Evolutionary conservation across 1,284 basidiomycete genomes (phyloP), one percentile per base, ranked within the genome.

Genomic region (Fomitopsis pinicola): DNA sequence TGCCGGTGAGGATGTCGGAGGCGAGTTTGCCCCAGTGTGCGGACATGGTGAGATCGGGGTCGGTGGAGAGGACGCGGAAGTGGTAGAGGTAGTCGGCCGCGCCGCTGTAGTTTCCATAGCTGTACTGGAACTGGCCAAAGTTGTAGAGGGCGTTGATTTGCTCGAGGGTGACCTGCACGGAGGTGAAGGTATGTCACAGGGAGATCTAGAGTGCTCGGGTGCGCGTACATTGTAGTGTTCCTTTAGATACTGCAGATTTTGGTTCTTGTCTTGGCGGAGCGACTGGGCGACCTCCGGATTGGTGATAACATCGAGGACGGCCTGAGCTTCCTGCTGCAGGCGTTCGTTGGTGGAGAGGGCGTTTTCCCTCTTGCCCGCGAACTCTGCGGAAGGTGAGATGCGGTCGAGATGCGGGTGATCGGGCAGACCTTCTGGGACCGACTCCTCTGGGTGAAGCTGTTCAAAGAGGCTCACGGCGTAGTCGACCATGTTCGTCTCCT

Each of bases 1-100:
- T 90, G 59, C 97, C 97, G 5, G 90, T 90, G 56, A 99, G 87
- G 71, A 97, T 97, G 75, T 98, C 95, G 54, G 92, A 95, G 36
- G 96, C 94, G 64, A 99, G 91, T 78, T 98, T 98, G 44, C 97
- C 97, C 97, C 97, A 99, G 77, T 96, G 92, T 5, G 95, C 93
- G 10, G 97, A 98, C 56, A 94, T 89, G 77, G 92, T 95, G 70
- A 97, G 89, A 61, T 95, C 91, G 64, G 84, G 82, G 75, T 97
- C 94, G 63, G 95, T 96, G 54, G 96, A 97, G 64, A 99, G 89
- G 54, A 98, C 91, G 64, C 96, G 93, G 85, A 98, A 99, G 75
- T 99, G 97, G 83, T 99, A 96, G 63, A 99, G 86, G 79, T 97
- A 98, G 76, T 98, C 95, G 58, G 95, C 95, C 22, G 97, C 95